Evolutionary conservation across 306 rosid genomes (phyloP).

Genomic region (Comarum palustre): DNA sequence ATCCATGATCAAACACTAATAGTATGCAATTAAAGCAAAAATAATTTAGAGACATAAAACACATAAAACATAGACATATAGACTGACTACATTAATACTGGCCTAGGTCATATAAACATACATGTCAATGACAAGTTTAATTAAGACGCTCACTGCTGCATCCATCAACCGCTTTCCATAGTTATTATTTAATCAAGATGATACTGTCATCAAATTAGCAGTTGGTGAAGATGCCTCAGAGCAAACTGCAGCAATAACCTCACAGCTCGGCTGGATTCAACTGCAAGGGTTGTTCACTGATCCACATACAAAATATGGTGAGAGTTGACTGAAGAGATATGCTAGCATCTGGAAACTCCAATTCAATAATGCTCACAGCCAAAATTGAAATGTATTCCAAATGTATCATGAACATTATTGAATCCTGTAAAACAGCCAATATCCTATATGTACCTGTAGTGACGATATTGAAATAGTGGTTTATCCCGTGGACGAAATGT

Average conservation of each 20-base stretch:
- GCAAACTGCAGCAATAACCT: conserved; percentile 98
- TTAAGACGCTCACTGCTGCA: conserved; percentile 98
- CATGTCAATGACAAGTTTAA: conserved; percentile 97
- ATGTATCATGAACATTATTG: background rate
- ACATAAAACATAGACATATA: background rate
- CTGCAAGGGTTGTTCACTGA: conserved; percentile 94
- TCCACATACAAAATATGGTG: conserved; percentile 42
- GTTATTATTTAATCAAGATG: conserved; percentile 65
- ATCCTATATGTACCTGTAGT: conserved; percentile 67
- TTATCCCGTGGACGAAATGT: conserved; percentile 92
- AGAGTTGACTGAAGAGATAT: conserved; percentile 13
- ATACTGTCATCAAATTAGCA: conserved; percentile 48
- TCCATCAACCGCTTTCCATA: conserved; percentile 88
- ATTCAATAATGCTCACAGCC: background rate
- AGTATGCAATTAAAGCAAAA: conserved; percentile 22
- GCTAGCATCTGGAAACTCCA: background rate
- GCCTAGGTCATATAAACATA: conserved; percentile 49
- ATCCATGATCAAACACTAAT: conserved; percentile 14
- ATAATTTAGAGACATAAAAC: background rate
- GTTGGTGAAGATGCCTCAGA: conserved; percentile 67
- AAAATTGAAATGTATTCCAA: background rate
- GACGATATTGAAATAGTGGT: conserved; percentile 93
- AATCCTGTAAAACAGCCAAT: conserved; percentile 5
- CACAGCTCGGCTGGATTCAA: conserved; percentile 91
- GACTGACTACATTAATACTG: conserved; percentile 22